Evolutionary conservation across 2,329 filamentous ascomycete species (phyloP), one percentile per base, ranked within the genome.

Genomic region (Ophiostoma novo-ulmi): DNA sequence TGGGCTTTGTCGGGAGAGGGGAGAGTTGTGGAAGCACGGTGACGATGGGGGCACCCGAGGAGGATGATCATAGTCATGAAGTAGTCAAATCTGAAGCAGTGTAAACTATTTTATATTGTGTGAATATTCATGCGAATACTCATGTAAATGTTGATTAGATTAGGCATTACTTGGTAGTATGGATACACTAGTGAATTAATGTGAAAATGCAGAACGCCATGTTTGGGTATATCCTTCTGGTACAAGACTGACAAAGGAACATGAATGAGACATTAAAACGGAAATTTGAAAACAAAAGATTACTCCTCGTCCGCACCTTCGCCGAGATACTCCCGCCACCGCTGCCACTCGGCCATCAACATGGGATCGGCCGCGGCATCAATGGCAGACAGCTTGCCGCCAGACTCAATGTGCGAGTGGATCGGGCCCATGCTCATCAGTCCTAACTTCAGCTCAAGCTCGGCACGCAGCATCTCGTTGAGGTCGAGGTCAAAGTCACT

Each of bases 341-440:
- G 63, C 36, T 39, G 63, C 63, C 63, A 65, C 8, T 39, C 63
- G 20, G 63, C 36, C 35, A 36, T 7, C 20, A 22, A 14, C 58
- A 35, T 7, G 5, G 58, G 58, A 17, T 63, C 14, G 4, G 58
- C 58, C 58, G 22, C 13, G 4, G 11, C 58, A 7, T 63, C 58
- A 8, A 58, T 13, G 7, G 58, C 58, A 7, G 58, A 63, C 4
- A 63, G 58, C 26, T 63, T 63, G 26, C 58, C 26, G 11, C 58
- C 58, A 2, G 58, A 14, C 58, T 63, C 58, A 17, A 63, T 26
- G 14, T 17, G 26, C 58, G 58, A 63, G 11, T 14, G 58, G 22
- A 39, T 41, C 35, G 63, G 63, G 3, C 63, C 35, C 65, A 67
- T 44, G 65, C 39, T 67, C 38, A 41, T 41, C 11, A 67, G 38